Conservation (phyloP, 305 asterid genomes). For the Solanum hybrid region DNA sequence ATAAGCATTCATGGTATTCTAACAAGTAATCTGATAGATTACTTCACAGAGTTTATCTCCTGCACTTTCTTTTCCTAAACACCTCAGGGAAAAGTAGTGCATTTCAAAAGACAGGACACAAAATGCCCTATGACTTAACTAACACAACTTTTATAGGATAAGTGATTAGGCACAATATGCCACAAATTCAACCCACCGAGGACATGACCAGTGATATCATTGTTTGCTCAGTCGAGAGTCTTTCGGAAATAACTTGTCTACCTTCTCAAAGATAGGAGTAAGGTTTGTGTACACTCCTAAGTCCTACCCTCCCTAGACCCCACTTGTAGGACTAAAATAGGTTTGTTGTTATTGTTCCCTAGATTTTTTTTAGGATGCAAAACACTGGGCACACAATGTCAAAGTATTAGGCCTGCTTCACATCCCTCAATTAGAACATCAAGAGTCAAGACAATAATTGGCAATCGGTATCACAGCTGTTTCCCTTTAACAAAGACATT, state of each 20-base stretch:
- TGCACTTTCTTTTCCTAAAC: not conserved
- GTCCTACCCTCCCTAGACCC: not conserved
- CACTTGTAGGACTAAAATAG: not conserved
- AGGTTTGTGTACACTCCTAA: not conserved
- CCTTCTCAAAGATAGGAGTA: accelerated
- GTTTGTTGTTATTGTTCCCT: not conserved
- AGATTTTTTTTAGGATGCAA: not conserved
- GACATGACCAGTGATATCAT: not conserved
- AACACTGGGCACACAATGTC: not conserved
- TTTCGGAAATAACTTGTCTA: not conserved
- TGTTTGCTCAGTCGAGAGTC: not conserved
- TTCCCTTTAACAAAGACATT: not conserved
- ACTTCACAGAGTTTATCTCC: not conserved
- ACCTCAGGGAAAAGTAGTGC: not conserved
- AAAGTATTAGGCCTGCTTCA: not conserved
- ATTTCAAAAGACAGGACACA: not conserved
- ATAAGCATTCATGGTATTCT: not conserved
- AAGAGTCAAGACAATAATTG: not conserved
- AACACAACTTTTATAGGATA: not conserved
- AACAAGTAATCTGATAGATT: not conserved
- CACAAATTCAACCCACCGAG: accelerated
- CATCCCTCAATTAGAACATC: not conserved
- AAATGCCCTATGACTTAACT: not conserved
- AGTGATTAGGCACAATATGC: not conserved
- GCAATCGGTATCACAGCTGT: accelerated